Percentiles rank a stretch among this genome's conserved stretches.
Evolutionary conservation across 495 filamentous ascomycete species (phyloP).

Genomic region (Corynascus novoguineensis): DNA sequence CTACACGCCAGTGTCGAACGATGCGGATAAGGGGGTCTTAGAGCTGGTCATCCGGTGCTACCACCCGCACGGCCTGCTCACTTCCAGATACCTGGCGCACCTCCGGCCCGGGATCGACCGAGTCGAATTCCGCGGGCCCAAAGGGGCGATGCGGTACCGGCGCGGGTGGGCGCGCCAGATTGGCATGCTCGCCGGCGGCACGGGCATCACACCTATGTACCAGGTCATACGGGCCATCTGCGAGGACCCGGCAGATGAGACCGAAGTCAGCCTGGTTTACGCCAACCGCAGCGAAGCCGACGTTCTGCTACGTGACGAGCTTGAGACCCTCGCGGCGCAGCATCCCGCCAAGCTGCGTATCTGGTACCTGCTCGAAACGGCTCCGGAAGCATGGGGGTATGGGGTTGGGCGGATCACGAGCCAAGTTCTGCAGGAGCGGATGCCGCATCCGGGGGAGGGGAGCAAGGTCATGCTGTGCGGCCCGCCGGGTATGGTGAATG

Average conservation of each 20-base stretch:
- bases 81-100: neutral
- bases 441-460: constrained; percentile 82
- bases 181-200: constrained; percentile 84
- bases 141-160: constrained; percentile 93
- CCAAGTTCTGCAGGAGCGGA: constrained; percentile 81
- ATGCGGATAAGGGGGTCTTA: constrained; percentile 82
- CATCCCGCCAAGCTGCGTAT: constrained; percentile 84
- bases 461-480: constrained; percentile 88
- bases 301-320: constrained; percentile 78
- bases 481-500: constrained; percentile 86
- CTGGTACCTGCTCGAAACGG: constrained; percentile 80
- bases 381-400: constrained; percentile 69
- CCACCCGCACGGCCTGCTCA: neutral
- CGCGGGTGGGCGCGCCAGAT: constrained; percentile 82
- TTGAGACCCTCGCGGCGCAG: constrained; percentile 74
- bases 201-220: constrained; percentile 88
- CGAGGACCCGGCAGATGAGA: constrained; percentile 89
- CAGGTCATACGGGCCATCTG: constrained; percentile 83
- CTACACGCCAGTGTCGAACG: constrained; percentile 87
- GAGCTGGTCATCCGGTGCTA: neutral
- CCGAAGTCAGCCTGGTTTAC: constrained; percentile 88
- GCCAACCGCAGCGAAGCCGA: constrained; percentile 81
- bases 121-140: constrained; percentile 59
- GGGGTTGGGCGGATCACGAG: constrained; percentile 74
- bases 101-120: constrained; percentile 44